Conservation (phyloP, 768 basidiomycete species). For the Ramaria rubella region DNA sequence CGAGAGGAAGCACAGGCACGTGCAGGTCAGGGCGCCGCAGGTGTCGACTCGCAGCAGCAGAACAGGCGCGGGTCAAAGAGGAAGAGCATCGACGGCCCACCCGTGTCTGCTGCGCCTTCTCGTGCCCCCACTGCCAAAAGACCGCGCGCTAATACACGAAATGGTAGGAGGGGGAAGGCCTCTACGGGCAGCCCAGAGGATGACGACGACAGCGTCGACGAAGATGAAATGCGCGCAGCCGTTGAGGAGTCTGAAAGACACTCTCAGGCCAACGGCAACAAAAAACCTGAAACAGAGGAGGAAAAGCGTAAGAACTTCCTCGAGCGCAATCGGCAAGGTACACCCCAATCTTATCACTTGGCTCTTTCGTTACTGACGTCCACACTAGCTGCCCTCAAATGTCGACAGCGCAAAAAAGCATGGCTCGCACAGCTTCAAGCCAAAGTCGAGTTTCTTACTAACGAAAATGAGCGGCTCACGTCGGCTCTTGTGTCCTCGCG, state of each 20-base stretch:
- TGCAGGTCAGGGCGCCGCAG: slow-evolving; percentile 32
- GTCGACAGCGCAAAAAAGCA: slow-evolving; percentile 97
- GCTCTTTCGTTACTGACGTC: neutral
- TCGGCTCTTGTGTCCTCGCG: slow-evolving; percentile 79
- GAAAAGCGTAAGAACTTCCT: slow-evolving; percentile 96
- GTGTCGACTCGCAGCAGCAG: slow-evolving; percentile 27
- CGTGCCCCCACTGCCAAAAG: neutral
- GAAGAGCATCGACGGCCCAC: slow-evolving; percentile 47
- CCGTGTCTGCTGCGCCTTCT: slow-evolving; percentile 16
- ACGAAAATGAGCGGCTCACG: slow-evolving; percentile 92
- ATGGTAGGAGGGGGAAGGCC: neutral
- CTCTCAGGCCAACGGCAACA: slow-evolving; percentile 28
- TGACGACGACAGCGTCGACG: slow-evolving; percentile 34
- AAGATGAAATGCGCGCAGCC: slow-evolving; percentile 29
- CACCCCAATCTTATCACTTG: slow-evolving; percentile 17
- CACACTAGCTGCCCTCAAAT: slow-evolving; percentile 87
- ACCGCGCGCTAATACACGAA: slow-evolving; percentile 21
- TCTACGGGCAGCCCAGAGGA: slow-evolving; percentile 24
- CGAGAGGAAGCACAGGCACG: slow-evolving; percentile 80
- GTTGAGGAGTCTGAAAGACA: slow-evolving; percentile 26
- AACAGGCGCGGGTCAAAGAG: slow-evolving; percentile 63
- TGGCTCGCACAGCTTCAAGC: slow-evolving; percentile 91
- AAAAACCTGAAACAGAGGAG: slow-evolving; percentile 94
- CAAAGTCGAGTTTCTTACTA: slow-evolving; percentile 86
- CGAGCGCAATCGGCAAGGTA: slow-evolving; percentile 96